phyloP scores from a whole-genome alignment of 176 grass and related monocot species.

The Aegilops speltoides region DNA sequence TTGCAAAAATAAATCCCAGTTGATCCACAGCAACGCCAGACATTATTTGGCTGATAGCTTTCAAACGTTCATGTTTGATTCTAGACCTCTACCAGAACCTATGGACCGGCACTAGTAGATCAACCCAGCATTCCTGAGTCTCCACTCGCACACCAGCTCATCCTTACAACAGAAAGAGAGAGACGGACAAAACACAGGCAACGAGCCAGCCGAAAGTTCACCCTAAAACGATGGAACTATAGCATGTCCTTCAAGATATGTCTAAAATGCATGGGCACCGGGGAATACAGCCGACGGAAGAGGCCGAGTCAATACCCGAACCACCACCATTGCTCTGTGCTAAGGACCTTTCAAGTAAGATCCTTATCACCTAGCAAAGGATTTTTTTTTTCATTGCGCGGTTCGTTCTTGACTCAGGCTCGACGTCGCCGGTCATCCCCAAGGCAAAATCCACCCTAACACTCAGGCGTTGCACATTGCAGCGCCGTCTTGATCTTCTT shows the following conservation, averaged over 20 bases:
- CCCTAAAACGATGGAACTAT: slow-evolving; percentile 24
- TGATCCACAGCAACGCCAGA: slow-evolving; percentile 5
- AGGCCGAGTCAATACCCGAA: slow-evolving; percentile 98
- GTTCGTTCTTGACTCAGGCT: slow-evolving; percentile 99
- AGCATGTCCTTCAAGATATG: slow-evolving; percentile 15
- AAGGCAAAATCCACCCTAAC: background rate
- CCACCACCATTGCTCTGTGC: slow-evolving; percentile 95
- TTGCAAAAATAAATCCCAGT: background rate
- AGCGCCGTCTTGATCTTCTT: slow-evolving; percentile 91
- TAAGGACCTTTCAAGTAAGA: slow-evolving; percentile 31
- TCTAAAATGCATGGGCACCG: slow-evolving; percentile 38
- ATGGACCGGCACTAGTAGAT: slow-evolving; percentile 5
- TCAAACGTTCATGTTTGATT: background rate
- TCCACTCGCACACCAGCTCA: slow-evolving; percentile 12
- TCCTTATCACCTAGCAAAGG: slow-evolving; percentile 97
- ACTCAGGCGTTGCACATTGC: slow-evolving; percentile 44
- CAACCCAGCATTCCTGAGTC: slow-evolving; percentile 3
- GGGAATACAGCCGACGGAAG: slow-evolving; percentile 2
- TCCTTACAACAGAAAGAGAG: slow-evolving; percentile 11
- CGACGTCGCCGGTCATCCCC: background rate
- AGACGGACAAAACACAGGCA: background rate
- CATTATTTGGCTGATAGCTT: slow-evolving; percentile 27
- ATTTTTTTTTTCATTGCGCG: slow-evolving; percentile 48
- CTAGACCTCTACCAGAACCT: slow-evolving; percentile 35
- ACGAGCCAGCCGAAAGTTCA: slow-evolving; percentile 20